phyloP scores from a whole-genome alignment of 257 asterid genomes.

The Catharanthus roseus region DNA sequence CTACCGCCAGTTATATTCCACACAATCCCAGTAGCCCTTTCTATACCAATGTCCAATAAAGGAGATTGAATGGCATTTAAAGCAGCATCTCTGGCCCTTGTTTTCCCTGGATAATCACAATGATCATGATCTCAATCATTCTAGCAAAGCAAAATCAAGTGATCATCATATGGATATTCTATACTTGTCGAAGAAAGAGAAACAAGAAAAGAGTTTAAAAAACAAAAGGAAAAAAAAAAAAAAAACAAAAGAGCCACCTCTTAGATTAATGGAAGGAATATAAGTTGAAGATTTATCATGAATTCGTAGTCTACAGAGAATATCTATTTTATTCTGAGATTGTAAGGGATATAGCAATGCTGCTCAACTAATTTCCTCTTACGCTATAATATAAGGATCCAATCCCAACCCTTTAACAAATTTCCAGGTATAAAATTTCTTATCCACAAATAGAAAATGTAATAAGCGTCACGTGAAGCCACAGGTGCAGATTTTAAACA shows the following conservation, averaged over 20 bases:
- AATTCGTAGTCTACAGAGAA: background rate
- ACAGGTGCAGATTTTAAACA: background rate
- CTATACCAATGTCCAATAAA: slow-evolving; percentile 80
- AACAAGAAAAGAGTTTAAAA: too few species aligned
- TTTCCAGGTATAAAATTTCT: background rate
- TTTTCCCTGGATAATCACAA: slow-evolving; percentile 61
- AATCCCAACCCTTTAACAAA: background rate
- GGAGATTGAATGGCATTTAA: slow-evolving; percentile 89
- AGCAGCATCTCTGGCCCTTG: slow-evolving; percentile 94
- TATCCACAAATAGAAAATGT: background rate
- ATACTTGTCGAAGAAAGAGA: background rate
- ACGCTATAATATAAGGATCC: background rate
- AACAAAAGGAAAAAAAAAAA: background rate
- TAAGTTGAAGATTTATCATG: background rate
- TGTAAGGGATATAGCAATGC: background rate
- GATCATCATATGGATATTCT: background rate
- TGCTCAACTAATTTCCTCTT: background rate
- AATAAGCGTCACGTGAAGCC: background rate
- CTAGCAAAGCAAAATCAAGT: background rate
- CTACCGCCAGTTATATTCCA: slow-evolving; percentile 96
- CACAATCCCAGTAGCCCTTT: slow-evolving; percentile 95
- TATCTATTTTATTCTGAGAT: background rate
- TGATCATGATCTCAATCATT: slow-evolving; percentile 16
- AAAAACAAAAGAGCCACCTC: background rate
- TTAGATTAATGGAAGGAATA: background rate